phyloP scores from a whole-genome alignment of 2,329 filamentous ascomycete species.

The Madurella mycetomatis region DNA sequence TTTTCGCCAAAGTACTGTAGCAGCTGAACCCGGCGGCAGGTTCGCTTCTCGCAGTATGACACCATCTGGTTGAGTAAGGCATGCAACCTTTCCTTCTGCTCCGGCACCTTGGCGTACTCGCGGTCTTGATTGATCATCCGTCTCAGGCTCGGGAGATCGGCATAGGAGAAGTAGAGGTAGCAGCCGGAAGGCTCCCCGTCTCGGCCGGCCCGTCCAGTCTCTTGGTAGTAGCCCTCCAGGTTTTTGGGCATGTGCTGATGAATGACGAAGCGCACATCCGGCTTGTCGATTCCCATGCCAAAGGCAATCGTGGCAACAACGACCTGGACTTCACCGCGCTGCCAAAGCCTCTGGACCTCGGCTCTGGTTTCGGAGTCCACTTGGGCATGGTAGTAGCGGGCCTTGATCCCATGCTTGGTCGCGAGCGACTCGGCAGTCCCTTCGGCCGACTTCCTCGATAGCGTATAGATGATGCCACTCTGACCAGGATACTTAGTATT shows the following conservation, averaged over 20 bases:
- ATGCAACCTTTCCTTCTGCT: constrained; percentile 79
- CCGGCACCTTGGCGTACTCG: constrained; percentile 47
- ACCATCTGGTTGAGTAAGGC: constrained; percentile 82
- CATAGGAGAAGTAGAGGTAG: constrained; percentile 82
- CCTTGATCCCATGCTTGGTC: constrained; percentile 60
- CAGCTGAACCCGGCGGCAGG: constrained; percentile 84
- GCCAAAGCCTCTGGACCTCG: constrained; percentile 75
- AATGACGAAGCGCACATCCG: constrained; percentile 93
- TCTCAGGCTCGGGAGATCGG: constrained; percentile 67
- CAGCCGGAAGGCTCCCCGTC: constrained; percentile 85
- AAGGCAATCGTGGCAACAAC: constrained; percentile 98
- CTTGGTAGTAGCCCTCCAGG: constrained; percentile 96
- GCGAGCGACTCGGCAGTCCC: constrained; percentile 66
- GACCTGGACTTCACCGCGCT: constrained; percentile 71
- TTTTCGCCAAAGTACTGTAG: constrained; percentile 90
- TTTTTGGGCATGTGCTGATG: constrained; percentile 92
- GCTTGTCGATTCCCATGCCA: constrained; percentile 99
- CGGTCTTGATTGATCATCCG: constrained; percentile 82
- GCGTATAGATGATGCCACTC: constrained; percentile 89
- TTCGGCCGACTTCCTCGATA: constrained; percentile 81
- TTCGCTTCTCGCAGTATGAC: constrained; percentile 84
- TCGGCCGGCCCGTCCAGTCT: constrained; percentile 89
- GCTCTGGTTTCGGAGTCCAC: constrained; percentile 66
- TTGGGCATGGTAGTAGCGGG: constrained; percentile 81
- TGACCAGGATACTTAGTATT: constrained; percentile 63